phyloP scores from a whole-genome alignment of 345 rosid species.

The Heritiera fomes region DNA sequence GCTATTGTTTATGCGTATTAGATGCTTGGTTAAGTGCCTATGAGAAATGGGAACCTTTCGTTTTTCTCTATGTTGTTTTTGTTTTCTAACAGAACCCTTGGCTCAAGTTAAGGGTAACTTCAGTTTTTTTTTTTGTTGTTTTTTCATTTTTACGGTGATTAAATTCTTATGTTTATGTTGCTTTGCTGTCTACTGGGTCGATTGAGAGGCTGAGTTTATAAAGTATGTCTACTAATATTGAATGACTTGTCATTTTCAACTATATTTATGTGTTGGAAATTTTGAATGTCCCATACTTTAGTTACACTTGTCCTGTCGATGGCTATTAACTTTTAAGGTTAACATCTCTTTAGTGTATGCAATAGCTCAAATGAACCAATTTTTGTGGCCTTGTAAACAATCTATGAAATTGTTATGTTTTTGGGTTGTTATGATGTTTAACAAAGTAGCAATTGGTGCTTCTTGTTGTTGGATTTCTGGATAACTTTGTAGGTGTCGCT shows the following conservation, averaged over 20 bases:
- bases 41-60: neutral
- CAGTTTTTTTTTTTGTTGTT: too few relatives aligned
- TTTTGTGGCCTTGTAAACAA: conserved; percentile 2
- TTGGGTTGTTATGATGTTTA: neutral
- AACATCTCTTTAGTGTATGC: neutral
- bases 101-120: conserved; percentile 3
- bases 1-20: conserved; percentile 1
- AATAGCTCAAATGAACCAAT: neutral
- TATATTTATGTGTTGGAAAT: neutral
- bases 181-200: neutral
- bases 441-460: neutral
- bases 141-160: neutral
- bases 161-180: neutral
- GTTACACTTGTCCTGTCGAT: neutral
- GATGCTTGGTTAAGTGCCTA: conserved; percentile 15
- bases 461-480: conserved; percentile 1
- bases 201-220: neutral
- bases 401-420: neutral
- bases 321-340: neutral
- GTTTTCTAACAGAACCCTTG: neutral
- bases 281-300: neutral
- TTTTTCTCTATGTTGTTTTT: neutral
- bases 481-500: neutral
- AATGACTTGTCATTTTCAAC: neutral
- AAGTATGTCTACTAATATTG: neutral